phyloP scores from a whole-genome alignment of 345 rosid species.

The Kernera saxatilis region DNA sequence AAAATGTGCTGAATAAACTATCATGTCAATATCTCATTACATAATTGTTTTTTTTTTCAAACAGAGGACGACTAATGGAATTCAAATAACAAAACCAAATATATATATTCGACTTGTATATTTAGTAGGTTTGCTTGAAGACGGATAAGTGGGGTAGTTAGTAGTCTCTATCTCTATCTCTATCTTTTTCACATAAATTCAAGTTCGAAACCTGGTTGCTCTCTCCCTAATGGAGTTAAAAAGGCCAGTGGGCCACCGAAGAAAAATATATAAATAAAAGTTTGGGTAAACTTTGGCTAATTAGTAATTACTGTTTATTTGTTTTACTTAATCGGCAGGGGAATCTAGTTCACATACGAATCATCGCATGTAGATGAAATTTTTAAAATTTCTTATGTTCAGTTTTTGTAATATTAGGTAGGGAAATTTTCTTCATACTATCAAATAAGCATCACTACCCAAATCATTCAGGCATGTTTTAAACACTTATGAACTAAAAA shows the following conservation, averaged over 20 bases:
- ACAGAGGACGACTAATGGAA: too few species aligned
- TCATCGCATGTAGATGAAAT: background rate
- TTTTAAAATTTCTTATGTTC: background rate
- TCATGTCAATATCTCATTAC: too few species aligned
- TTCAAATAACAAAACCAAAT: too few species aligned
- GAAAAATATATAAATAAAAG: background rate
- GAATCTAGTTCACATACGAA: background rate
- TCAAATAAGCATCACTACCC: background rate
- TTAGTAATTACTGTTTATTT: background rate
- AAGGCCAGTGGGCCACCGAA: background rate
- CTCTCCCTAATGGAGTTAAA: too few species aligned
- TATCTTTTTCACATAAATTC: too few species aligned
- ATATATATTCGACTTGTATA: too few species aligned
- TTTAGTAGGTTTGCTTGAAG: too few species aligned
- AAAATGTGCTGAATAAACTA: background rate
- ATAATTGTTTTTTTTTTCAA: too few species aligned
- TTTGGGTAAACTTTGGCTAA: background rate
- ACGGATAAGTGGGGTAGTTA: too few species aligned
- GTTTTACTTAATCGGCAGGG: background rate
- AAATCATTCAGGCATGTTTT: background rate
- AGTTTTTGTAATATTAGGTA: too few species aligned
- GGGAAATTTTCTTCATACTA: background rate
- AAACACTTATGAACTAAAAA: background rate
- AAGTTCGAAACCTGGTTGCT: too few species aligned
- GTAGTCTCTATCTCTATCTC: too few species aligned